Evolutionary conservation across 768 basidiomycete species (phyloP), one percentile per base, ranked within the genome.

Genomic region (Collybia sordida): DNA sequence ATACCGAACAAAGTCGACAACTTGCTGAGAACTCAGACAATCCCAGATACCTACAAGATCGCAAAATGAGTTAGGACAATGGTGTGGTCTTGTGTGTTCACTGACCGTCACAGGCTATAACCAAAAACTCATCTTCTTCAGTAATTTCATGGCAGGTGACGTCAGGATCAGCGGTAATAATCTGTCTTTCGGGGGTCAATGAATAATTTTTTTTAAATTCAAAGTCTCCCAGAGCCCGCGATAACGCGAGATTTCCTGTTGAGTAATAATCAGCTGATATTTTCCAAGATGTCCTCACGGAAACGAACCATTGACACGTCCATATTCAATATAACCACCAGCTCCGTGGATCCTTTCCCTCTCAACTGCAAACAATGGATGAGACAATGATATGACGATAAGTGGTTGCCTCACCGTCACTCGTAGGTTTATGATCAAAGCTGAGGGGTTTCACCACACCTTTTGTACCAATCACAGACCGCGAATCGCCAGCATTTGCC

Each of bases 401-500:
- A 37, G 24, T 21, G 42, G 19, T 34, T 41, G 69, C 86, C 58
- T 22, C 50, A 92, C 91, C 74, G 57, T 87, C 83, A 63, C 88
- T 93, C 23, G 85, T 85, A 3, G 97, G 97, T 66, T 99, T 99
- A 68, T 99, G 97, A 67, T 99, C 97, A 60, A 82, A 88, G 60
- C 93, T 96, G 54, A 99, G 74, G 15, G 91, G 80, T 61, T 95
- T 91, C 14, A 84, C 95, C 59, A 86, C 80, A 2, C 97, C 97
- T 58, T 86, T 88, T 54, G 90, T 70, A 28, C 86, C 82, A 54
- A 99, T 74, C 21, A 99, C 92, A 17, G 90, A 86, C 59, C 97
- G 77, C 11, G 97, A 98, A 71, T 99, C 97, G 36, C 97, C 97
- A 19, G 97, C 92, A 66, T 99, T 99, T 19, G 97, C 97, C 96